A percentile compares a stretch with the other conserved stretches of the same genome.
Evolutionary conservation across 2,329 filamentous ascomycete genomes (phyloP).

Genomic region (Penicillium sp.): DNA sequence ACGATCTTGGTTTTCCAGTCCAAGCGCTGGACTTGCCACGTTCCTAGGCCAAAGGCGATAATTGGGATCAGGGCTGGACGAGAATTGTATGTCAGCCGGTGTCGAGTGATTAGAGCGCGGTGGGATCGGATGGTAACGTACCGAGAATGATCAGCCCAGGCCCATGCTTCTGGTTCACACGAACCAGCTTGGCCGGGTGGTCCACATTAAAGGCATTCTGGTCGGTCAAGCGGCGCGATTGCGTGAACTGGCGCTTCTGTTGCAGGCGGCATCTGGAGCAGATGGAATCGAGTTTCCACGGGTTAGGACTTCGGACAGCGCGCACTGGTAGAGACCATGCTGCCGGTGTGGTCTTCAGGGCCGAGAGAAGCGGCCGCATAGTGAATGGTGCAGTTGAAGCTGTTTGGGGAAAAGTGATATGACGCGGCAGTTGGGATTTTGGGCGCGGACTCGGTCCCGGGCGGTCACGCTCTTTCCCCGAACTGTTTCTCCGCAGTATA

Average conservation of each 20-base stretch:
- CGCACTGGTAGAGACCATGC: constrained; percentile 24
- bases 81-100: constrained; percentile 7
- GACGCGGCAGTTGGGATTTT: constrained; percentile 12
- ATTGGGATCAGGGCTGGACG: constrained; percentile 75
- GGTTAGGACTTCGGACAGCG: constrained; percentile 18
- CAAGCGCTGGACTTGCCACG: constrained; percentile 92
- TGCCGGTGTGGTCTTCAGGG: constrained; percentile 23
- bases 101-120: neutral
- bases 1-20: constrained; percentile 93
- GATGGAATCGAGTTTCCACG: constrained; percentile 31
- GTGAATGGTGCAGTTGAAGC: neutral
- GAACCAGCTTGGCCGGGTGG: constrained; percentile 76
- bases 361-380: constrained; percentile 33
- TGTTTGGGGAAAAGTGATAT: neutral
- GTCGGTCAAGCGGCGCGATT: constrained; percentile 59
- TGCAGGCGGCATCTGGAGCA: constrained; percentile 37
- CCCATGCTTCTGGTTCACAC: constrained; percentile 71
- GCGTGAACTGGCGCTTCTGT: constrained; percentile 39
- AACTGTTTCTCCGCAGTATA: constrained; percentile 20
- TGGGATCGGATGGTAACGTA: constrained; percentile 33
- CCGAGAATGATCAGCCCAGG: constrained; percentile 76
- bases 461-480: constrained; percentile 29
- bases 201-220: constrained; percentile 78
- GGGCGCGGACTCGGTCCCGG: constrained; percentile 13
- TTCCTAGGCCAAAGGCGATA: constrained; percentile 84